Evolutionary conservation across 2,329 filamentous ascomycete genomes (phyloP), one percentile per base, ranked within the genome.

Genomic region (Colletotrichum aenigma): DNA sequence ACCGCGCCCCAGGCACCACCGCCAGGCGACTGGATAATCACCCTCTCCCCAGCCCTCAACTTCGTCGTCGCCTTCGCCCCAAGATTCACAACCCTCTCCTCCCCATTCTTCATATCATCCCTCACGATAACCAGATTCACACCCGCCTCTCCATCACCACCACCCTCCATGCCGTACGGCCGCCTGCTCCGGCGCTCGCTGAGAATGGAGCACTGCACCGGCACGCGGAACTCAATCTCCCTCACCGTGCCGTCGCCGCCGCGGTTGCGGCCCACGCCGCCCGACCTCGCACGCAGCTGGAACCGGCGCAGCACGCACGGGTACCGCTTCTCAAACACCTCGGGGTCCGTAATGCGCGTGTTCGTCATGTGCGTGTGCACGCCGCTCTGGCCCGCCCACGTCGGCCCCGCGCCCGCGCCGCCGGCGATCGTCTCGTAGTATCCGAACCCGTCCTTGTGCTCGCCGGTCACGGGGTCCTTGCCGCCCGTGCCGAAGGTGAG

Each of bases 321-420:
- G 80, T 96, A 96, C 10, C 94, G 87, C 32, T 93, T 88, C 85
- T 96, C 94, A 78, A 96, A 94, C 8, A 96, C 90, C 82, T 97
- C 95, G 0, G 93, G 89, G 81, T 96, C 95, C 0, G 94, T 96
- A 81, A 96, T 96, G 16, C 94, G 90, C 4, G 94, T 96, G 83
- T 97, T 97, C 8, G 95, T 96, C 93, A 96, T 96, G 84, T 96
- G 94, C 3, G 91, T 94, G 82, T 96, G 94, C n/a, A 96, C 94
- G 30, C 94, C 94, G 68, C 88, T 91, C 13, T 93, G 93, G 48
- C 94, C 94, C 76, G 93, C 88, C 94, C 94, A 96, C 16, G 88
- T 88, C 0, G 92, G 90, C 0, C 94, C 94, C 0, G 94, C 95
- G 32, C 94, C 94, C 52, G 90, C 92, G 1, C 95, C 95, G 52